phyloP scores from a whole-genome alignment of 2,329 filamentous ascomycete genomes.

The Fusarium acutatum region DNA sequence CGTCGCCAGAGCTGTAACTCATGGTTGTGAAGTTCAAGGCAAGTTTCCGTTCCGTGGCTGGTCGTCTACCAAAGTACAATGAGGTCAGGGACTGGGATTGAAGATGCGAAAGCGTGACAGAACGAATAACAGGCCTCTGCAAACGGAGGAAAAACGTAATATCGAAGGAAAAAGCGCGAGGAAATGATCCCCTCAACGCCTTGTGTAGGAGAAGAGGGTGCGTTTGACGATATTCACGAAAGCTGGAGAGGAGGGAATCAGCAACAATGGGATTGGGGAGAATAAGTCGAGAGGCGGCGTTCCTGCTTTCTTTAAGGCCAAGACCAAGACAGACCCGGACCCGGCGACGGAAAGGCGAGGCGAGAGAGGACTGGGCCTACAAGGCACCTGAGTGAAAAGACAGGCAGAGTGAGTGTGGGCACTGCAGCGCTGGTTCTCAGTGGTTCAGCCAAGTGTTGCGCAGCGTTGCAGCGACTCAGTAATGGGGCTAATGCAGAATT shows the following conservation, averaged over 20 bases:
- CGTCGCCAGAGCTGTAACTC: slow-evolving; percentile 77
- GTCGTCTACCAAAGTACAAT: slow-evolving; percentile 35
- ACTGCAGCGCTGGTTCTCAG: slow-evolving; percentile 16
- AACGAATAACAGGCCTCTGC: slow-evolving; percentile 19
- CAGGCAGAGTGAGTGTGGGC: slow-evolving; percentile 19
- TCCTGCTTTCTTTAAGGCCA: slow-evolving; percentile 36
- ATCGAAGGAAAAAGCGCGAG: slow-evolving; percentile 22
- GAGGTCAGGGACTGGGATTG: slow-evolving; percentile 45
- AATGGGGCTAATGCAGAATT: slow-evolving; percentile 1
- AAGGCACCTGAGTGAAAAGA: slow-evolving; percentile 24
- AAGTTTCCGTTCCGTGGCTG: slow-evolving; percentile 37
- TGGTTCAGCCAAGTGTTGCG: slow-evolving; percentile 34
- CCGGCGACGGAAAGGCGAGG: slow-evolving; percentile 33
- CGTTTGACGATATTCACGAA: slow-evolving; percentile 23
- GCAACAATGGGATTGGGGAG: slow-evolving; percentile 37
- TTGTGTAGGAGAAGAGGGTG: slow-evolving; percentile 47
- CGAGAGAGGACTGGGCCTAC: slow-evolving; percentile 22
- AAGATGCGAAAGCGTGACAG: slow-evolving; percentile 27
- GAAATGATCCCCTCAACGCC: slow-evolving; percentile 47
- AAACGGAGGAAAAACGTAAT: slow-evolving; percentile 21
- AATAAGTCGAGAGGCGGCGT: slow-evolving; percentile 34
- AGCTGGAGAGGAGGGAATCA: slow-evolving; percentile 29
- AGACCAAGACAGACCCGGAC: slow-evolving; percentile 22
- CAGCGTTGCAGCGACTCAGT: slow-evolving; percentile 28
- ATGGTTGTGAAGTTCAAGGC: slow-evolving; percentile 49